Base-by-base conservation (phyloP, 139 green algal genomes). In the Parachlorella kessleri region DNA sequence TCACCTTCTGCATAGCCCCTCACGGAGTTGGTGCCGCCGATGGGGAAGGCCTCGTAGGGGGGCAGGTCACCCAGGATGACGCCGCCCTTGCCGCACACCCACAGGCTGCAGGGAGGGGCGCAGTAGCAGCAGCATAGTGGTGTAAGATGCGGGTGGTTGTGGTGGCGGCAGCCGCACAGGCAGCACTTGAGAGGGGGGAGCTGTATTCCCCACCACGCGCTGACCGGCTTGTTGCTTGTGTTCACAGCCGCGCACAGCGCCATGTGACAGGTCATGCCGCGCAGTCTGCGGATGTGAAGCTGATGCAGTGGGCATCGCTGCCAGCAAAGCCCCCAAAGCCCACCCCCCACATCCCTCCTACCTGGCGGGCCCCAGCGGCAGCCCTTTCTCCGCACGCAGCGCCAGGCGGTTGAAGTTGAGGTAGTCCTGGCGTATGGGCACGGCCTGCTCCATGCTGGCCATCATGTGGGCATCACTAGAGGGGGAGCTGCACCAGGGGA, bases 1-100 rank as follows among this genome's bases (percentile, higher is more conserved):
- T 42, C 75, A 81, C 77, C 96, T 74, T 99, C 96, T n/a, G 55
- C 84, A 77, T 97, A 97, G 0, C 93, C 96, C 0, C 96, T 87
- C 73, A 98, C 95, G 33, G 76, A 91, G 79, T 98, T 97, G 73
- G 94, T 97, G 39, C 96, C 94, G 6, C 96, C 96, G 41, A 99
- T 94, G 28, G 95, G 91, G 78, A 99, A 99, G 7, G 96, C 95
- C 86, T 99, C 96, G 78, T 99, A 98, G 28, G 96, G 94, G 3
- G 96, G 96, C 66, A 99, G 76, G 82, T 99, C 96, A 0, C 94
- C 96, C 28, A 96, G 48, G 24, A 95, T 92, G 8, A 76, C 54
- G 24, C 94, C 94, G 4, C 84, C 93, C 38, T 89, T 87, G 14
- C 77, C 88, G 6, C 77, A 80, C 33, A 90, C 75, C 64, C 87